Conservation (phyloP, 2,329 filamentous ascomycete genomes). For the Thyridium curvatum region DNA sequence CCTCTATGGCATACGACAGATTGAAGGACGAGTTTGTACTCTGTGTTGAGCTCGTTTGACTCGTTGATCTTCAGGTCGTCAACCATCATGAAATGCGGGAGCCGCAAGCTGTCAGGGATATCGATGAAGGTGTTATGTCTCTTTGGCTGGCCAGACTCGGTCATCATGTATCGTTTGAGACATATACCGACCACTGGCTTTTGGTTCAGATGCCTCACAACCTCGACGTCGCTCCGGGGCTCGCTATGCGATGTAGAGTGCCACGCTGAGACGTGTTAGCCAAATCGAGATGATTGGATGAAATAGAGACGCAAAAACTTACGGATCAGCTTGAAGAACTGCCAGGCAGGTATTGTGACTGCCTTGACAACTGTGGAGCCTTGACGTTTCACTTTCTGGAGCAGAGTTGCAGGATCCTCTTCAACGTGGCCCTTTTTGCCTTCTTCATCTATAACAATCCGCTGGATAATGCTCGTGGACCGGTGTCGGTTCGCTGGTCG, state of each 20-base stretch:
- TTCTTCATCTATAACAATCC: constrained; percentile 47
- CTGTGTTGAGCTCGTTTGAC: constrained; percentile 64
- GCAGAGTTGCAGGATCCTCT: constrained; percentile 33
- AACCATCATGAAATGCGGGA: constrained; percentile 81
- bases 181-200: constrained; percentile 88
- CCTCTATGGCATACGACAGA: constrained; percentile 91
- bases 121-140: constrained; percentile 81
- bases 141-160: constrained; percentile 58
- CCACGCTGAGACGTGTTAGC: constrained; percentile 60
- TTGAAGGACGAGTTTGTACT: constrained; percentile 88
- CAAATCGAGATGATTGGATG: constrained; percentile 1
- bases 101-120: constrained; percentile 72
- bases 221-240: constrained; percentile 64
- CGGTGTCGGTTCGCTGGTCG: constrained; percentile 35
- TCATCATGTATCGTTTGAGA: constrained; percentile 81
- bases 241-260: constrained; percentile 57
- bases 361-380: constrained; percentile 61
- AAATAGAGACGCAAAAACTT: constrained; percentile 28
- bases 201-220: constrained; percentile 81
- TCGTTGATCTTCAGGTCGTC: constrained; percentile 62
- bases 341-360: constrained; percentile 93
- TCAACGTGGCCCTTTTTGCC: constrained; percentile 32
- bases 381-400: constrained; percentile 36
- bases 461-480: constrained; percentile 56
- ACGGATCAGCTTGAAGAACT: constrained; percentile 93